Evolutionary conservation across 495 filamentous ascomycete genomes (phyloP).

Genomic region (Penicillium odoratum): DNA sequence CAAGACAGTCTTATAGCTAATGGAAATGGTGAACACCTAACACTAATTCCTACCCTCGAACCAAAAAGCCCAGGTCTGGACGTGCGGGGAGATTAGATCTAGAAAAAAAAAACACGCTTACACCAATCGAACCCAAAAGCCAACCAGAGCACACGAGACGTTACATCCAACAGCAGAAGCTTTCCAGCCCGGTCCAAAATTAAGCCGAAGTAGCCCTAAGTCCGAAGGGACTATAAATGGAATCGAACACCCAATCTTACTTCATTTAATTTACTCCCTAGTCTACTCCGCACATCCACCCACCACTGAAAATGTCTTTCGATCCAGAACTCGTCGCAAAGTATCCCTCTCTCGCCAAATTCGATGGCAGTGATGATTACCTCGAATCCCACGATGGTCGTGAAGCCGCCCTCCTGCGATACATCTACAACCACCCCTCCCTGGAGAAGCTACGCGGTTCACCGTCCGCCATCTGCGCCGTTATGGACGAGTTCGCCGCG

Average conservation of each 20-base stretch:
- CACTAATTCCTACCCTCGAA: too few relatives aligned
- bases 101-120: too few relatives aligned
- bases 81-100: too few relatives aligned
- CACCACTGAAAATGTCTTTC: constrained; percentile 1
- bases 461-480: constrained; percentile 54
- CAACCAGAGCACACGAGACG: too few relatives aligned
- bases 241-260: not conserved
- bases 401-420: constrained; percentile 64
- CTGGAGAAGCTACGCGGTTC: constrained; percentile 53
- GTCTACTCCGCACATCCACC: constrained; percentile 2
- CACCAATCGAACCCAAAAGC: too few relatives aligned
- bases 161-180: too few relatives aligned
- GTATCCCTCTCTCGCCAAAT: constrained; percentile 13
- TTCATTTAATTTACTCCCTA: not conserved
- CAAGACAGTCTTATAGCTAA: too few relatives aligned
- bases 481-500: constrained; percentile 65
- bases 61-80: too few relatives aligned
- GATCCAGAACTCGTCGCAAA: constrained; percentile 7
- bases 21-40: too few relatives aligned
- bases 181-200: not conserved
- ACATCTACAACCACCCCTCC: constrained; percentile 52
- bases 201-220: not conserved
- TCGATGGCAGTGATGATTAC: not conserved
- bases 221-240: not conserved
- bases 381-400: constrained; percentile 57